These are phyloP conservation scores for Flaveria linearis DNA, from an alignment of 129 eudicot genomes.

Conservation along the genomic window DNA sequence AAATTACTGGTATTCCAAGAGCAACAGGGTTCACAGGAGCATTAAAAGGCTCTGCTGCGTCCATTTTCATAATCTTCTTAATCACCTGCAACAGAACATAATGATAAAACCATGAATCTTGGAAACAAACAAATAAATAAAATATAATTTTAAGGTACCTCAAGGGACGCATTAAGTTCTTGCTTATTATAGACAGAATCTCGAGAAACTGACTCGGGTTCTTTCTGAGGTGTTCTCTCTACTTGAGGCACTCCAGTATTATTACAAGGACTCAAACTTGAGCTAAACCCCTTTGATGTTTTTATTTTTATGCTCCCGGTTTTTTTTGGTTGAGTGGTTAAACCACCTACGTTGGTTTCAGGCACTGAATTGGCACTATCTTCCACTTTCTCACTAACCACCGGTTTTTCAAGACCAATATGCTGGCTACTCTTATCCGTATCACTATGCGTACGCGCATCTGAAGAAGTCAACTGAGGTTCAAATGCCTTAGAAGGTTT, in stretches of 20 bases:
- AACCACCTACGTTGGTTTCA: conserved; percentile 40
- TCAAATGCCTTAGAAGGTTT: conserved; percentile 67
- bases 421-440: conserved; percentile 63
- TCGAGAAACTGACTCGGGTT: conserved; percentile 26
- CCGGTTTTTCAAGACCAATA: conserved; percentile 53
- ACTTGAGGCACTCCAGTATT: conserved; percentile 45
- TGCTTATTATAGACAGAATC: conserved; percentile 51
- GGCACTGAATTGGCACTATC: conserved; percentile 73
- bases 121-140: neutral
- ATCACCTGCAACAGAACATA: conserved; percentile 48
- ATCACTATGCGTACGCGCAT: conserved; percentile 70
- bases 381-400: conserved; percentile 62
- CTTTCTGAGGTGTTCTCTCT: conserved; percentile 37
- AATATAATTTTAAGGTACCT: conserved; percentile 43
- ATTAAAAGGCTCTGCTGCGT: conserved; percentile 94
- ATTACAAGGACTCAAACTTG: conserved; percentile 62
- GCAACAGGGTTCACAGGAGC: conserved; percentile 92
- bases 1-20: conserved; percentile 83
- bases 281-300: conserved; percentile 56
- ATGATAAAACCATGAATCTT: neutral
- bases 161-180: conserved; percentile 71
- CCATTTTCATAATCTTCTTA: conserved; percentile 94
- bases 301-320: conserved; percentile 70
- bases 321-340: conserved; percentile 46
- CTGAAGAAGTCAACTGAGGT: conserved; percentile 51